phyloP scores from a whole-genome alignment of 345 rosid species.

The Balakata baccata region DNA sequence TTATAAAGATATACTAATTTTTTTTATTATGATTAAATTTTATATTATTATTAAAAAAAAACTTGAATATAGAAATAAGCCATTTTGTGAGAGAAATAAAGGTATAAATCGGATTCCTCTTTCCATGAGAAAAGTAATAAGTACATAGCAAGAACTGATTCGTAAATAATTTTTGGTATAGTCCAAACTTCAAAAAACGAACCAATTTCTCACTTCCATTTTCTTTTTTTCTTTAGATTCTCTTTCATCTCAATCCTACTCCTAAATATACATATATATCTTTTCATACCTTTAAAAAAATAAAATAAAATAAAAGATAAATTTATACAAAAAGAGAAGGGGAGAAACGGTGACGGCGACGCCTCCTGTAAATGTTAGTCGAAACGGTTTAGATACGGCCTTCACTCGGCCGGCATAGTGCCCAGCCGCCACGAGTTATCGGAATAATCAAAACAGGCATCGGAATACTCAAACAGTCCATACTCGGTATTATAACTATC shows the following conservation, averaged over 20 bases:
- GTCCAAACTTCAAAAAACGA: background rate
- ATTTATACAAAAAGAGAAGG: conserved; percentile 7
- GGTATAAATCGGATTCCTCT: background rate
- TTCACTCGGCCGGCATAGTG: conserved; percentile 25
- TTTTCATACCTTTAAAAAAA: background rate
- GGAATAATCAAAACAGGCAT: conserved; percentile 33
- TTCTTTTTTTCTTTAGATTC: background rate
- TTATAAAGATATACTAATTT: no score
- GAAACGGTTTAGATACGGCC: background rate
- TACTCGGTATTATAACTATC: conserved; percentile 6
- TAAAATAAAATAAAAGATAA: background rate
- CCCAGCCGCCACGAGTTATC: conserved; percentile 32
- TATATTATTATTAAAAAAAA: no score
- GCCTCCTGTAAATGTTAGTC: background rate
- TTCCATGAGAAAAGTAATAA: background rate
- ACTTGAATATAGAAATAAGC: no score
- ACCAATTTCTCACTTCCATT: background rate
- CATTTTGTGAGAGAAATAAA: background rate
- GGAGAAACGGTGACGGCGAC: background rate
- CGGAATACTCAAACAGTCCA: conserved; percentile 40
- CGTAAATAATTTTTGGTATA: background rate
- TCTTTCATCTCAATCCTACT: conserved; percentile 4
- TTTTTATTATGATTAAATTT: no score
- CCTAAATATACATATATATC: conserved; percentile 15
- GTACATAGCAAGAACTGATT: background rate